Evolutionary conservation across 176 grass and related monocot species (phyloP).

Genomic region (Cenchrus fungigraminus): DNA sequence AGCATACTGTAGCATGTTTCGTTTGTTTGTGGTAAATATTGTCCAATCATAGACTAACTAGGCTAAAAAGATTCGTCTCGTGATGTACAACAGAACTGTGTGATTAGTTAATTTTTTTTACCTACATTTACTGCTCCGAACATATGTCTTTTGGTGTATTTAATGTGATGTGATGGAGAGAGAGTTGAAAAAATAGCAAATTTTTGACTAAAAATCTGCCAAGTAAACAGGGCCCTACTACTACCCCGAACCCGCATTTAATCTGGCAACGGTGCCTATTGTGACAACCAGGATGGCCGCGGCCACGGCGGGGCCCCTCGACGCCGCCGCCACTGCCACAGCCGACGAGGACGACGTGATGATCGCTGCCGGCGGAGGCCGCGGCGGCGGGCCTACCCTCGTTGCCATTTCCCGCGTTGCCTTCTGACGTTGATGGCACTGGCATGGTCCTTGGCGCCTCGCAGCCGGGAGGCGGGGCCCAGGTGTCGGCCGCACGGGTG

Average conservation of each 20-base stretch:
- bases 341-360: background rate
- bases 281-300: background rate
- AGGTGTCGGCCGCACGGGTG: slow-evolving; percentile 36
- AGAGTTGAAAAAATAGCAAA: too few species aligned
- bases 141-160: too few species aligned
- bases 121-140: too few species aligned
- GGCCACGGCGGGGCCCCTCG: background rate
- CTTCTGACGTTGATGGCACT: background rate
- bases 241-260: slow-evolving; percentile 18
- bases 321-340: background rate
- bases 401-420: slow-evolving; percentile 27
- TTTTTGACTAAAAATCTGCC: too few species aligned
- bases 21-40: too few species aligned
- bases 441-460: slow-evolving; percentile 11
- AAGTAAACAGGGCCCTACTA: background rate
- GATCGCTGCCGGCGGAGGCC: background rate
- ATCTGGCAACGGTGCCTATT: background rate
- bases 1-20: too few species aligned
- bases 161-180: too few species aligned
- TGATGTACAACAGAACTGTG: too few species aligned
- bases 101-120: too few species aligned
- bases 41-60: too few species aligned
- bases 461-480: slow-evolving; percentile 22
- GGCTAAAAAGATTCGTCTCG: too few species aligned
- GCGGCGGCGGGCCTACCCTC: slow-evolving; percentile 6